These are phyloP conservation scores for Apium graveolens DNA, from an alignment of 129 eudicot species.

Conservation along the genomic window DNA sequence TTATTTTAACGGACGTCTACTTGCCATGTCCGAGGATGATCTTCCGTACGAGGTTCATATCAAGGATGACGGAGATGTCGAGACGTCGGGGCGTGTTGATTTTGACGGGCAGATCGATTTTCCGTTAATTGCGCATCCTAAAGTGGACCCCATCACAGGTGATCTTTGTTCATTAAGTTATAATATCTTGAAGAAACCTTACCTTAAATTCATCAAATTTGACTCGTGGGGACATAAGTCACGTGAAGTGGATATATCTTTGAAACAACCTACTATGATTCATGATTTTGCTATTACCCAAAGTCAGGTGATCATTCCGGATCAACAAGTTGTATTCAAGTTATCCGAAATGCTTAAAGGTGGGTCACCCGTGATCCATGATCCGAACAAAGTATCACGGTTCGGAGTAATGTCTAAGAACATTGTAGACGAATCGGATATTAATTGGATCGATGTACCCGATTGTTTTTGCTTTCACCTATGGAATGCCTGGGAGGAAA, in stretches of 20 bases:
- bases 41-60: constrained; percentile 54
- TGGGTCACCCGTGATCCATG: constrained; percentile 53
- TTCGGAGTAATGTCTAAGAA: constrained; percentile 47
- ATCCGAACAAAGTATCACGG: constrained; percentile 54
- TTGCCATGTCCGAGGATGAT: constrained; percentile 92
- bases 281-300: constrained; percentile 81
- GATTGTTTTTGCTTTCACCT: constrained; percentile 63
- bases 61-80: constrained; percentile 43
- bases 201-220: constrained; percentile 59
- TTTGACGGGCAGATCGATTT: constrained; percentile 51
- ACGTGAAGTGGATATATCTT: constrained; percentile 48
- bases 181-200: constrained; percentile 45
- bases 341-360: constrained; percentile 61
- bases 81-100: constrained; percentile 57
- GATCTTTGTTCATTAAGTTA: constrained; percentile 51
- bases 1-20: constrained; percentile 55
- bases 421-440: constrained; percentile 28
- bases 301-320: constrained; percentile 65
- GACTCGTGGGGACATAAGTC: constrained; percentile 39
- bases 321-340: constrained; percentile 70
- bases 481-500: constrained; percentile 78
- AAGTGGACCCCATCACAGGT: constrained; percentile 66
- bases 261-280: constrained; percentile 62
- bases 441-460: constrained; percentile 60
- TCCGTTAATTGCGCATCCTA: constrained; percentile 75